Base-by-base conservation (phyloP, 768 basidiomycete species). In the Lepiota venenata region DNA sequence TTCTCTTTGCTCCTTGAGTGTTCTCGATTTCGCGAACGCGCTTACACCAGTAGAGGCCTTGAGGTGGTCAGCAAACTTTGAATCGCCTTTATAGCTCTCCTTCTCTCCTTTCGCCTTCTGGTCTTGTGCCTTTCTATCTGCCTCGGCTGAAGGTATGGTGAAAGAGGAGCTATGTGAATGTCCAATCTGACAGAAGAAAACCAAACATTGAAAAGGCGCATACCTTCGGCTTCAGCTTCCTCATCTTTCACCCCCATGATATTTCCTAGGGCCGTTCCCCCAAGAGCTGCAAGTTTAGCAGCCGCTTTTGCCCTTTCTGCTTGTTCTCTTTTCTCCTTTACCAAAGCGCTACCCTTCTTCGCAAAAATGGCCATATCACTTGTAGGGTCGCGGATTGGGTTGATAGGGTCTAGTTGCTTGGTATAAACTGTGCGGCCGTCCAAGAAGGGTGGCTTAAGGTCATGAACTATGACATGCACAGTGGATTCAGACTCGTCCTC, bases 191-290 rank as follows among this genome's bases (percentile, higher is more conserved):
- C 63, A 66, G 64, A 59, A 55, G 38, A 41, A 25, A 55, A 53
- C 51, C 45, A 39, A 53, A 52, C 40, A 54, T 25, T 59, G 55
- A 56, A 59, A 55, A 55, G 60, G 49, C 39, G 78, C 89, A 71
- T 71, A 92, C 90, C 91, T 71, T 93, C 91, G 22, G 91, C 93
- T 59, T 91, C 91, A 11, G 90, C 93, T 58, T 93, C 92, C 61
- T 94, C 92, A 58, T 98, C 93, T 69, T 89, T 91, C 16, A 98
- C 92, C 14, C 97, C 97, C 87, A 97, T 92, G 57, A 98, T 87
- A 66, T 99, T 98, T 16, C 97, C 97, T n/a, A 99, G 76, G 0
- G 88, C 78, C 0, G 95, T 98, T 18, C 97, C 97, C 20, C 93
- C 91, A 12, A 98, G 74, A 0, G 88, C 84, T 16, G 96, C 94